Percentiles rank a stretch among this genome's conserved stretches.
Evolutionary conservation across 163 green algal genomes (phyloP).

Genomic region (Chlamydomonas reinhardtii): DNA sequence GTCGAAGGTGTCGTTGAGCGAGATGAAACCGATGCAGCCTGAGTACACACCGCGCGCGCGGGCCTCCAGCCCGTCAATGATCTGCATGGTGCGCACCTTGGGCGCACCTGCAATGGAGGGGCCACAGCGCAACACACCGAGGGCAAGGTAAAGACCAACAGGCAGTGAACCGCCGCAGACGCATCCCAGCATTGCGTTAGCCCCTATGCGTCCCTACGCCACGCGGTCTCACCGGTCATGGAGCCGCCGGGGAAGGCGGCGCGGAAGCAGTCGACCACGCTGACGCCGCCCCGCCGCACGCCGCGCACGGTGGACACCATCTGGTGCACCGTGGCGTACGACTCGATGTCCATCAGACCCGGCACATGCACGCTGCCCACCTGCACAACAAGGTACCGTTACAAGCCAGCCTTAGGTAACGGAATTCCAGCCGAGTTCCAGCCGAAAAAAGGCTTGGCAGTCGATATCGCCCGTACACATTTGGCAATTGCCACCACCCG

Average conservation of each 20-base stretch:
- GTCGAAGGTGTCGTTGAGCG: conserved; percentile 93
- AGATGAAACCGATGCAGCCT: conserved; percentile 93
- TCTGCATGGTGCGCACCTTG: conserved; percentile 92
- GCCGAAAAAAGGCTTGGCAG: no score
- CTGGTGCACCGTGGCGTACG: conserved; percentile 94
- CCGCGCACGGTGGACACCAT: conserved; percentile 95
- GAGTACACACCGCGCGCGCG: conserved; percentile 92
- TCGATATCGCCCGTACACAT: no score
- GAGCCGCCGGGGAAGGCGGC: conserved; percentile 94
- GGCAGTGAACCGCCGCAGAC: no score
- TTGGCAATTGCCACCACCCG: no score
- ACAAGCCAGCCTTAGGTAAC: no score
- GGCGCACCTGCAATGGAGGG: conserved; percentile 60
- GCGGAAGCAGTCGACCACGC: conserved; percentile 79
- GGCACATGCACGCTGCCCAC: conserved; percentile 92
- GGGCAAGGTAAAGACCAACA: no score
- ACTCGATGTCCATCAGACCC: conserved; percentile 95
- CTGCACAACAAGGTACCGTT: conserved; percentile 37
- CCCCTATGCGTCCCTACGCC: no score
- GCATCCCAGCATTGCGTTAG: no score
- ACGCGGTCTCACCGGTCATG: conserved; percentile 93
- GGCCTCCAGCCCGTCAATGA: conserved; percentile 94
- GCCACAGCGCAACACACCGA: no score
- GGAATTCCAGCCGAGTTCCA: no score
- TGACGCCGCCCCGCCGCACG: conserved; percentile 48